These are phyloP conservation scores for Linnemannia exigua DNA, from an alignment of 192 early-diverging fungal species.

Conservation along the genomic window DNA sequence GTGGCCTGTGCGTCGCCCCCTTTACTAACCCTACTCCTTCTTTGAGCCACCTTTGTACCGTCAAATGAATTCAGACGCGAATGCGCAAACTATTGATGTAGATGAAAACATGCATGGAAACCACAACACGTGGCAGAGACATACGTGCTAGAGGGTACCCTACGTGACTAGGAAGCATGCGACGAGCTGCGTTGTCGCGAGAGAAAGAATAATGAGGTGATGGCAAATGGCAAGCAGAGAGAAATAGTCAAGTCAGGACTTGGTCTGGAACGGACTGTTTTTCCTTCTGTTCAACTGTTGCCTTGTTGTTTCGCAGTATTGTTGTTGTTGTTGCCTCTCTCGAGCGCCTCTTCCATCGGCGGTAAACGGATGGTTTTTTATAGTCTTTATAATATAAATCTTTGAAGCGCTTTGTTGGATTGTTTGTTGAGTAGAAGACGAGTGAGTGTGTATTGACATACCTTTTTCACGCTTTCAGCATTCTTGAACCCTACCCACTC, in stretches of 20 bases:
- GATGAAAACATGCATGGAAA: too few species aligned
- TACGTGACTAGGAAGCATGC: too few species aligned
- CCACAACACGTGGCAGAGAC: too few species aligned
- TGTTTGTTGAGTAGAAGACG: neutral
- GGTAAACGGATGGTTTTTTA: neutral
- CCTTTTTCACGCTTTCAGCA: too few species aligned
- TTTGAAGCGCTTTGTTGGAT: too few species aligned
- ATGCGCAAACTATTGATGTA: too few species aligned
- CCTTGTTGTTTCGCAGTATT: neutral
- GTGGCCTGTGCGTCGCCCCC: neutral
- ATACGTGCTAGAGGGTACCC: too few species aligned
- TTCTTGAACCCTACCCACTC: neutral
- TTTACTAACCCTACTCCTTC: too few species aligned
- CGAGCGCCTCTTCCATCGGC: neutral
- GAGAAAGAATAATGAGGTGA: neutral
- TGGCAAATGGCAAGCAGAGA: neutral
- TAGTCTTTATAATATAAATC: neutral
- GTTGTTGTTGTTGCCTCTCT: neutral
- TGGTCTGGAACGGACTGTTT: neutral
- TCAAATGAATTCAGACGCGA: too few species aligned
- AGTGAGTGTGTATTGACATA: neutral
- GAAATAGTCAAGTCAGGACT: neutral
- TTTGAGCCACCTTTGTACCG: neutral
- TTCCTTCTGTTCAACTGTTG: neutral
- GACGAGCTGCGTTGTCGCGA: too few species aligned